phyloP scores from a whole-genome alignment of 306 rosid species.

The Argentina anserina region DNA sequence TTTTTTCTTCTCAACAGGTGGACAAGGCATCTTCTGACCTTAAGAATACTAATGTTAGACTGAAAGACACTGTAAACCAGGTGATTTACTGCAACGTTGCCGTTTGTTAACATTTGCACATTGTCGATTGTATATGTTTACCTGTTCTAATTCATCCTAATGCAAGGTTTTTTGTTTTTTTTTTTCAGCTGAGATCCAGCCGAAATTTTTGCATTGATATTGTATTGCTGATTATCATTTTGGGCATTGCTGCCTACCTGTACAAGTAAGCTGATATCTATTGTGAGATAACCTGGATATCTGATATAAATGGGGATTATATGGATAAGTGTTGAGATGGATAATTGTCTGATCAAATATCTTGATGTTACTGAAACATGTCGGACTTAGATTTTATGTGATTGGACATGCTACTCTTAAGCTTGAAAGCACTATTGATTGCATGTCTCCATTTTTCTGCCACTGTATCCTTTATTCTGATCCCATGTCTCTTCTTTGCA shows the following conservation, averaged over 20 bases:
- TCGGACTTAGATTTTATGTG: not conserved
- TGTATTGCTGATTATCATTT: conserved; percentile 75
- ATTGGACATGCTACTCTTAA: not conserved
- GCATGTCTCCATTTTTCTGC: not conserved
- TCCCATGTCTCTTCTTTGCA: conserved; percentile 30
- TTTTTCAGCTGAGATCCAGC: conserved; percentile 86
- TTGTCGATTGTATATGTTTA: conserved; percentile 10
- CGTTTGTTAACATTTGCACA: conserved; percentile 1
- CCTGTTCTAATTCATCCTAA: conserved; percentile 31
- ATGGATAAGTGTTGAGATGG: not conserved
- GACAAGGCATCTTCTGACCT: conserved; percentile 93
- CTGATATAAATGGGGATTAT: not conserved
- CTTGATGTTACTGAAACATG: not conserved
- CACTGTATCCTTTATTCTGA: conserved; percentile 9
- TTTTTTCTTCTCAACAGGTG: conserved; percentile 50
- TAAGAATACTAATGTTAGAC: conserved; percentile 94
- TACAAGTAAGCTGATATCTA: conserved; percentile 67
- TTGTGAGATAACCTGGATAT: too few species aligned
- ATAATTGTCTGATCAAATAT: not conserved
- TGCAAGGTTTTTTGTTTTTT: conserved; percentile 27
- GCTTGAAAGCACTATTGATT: not conserved
- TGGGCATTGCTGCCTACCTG: conserved; percentile 97
- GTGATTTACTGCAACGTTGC: conserved; percentile 36
- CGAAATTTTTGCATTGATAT: conserved; percentile 96
- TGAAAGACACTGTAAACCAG: conserved; percentile 91